These are phyloP conservation scores for Boletus subparvulus DNA, from an alignment of 768 basidiomycete species.

Conservation along the genomic window DNA sequence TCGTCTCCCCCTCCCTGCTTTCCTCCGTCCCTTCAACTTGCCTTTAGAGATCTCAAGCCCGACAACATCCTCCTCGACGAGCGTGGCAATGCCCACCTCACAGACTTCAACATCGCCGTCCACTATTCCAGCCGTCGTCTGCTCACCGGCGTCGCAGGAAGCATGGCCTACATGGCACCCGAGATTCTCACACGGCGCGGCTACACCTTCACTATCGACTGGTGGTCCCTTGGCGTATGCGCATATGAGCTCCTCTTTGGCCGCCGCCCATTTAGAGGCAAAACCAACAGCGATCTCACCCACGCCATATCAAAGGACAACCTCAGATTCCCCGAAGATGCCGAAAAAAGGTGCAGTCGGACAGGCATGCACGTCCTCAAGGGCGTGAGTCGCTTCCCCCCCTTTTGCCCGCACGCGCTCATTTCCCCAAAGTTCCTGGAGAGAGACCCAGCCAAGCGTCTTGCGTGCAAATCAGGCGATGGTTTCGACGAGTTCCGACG, in stretches of 20 bases:
- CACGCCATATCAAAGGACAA: constrained; percentile 88
- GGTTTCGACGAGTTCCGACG: constrained; percentile 75
- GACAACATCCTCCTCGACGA: constrained; percentile 98
- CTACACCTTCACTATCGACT: constrained; percentile 92
- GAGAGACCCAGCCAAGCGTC: constrained; percentile 73
- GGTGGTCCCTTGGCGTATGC: constrained; percentile 96
- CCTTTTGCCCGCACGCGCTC: constrained; percentile 14
- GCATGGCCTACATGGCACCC: constrained; percentile 99
- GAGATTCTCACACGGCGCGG: constrained; percentile 90
- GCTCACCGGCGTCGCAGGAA: constrained; percentile 89
- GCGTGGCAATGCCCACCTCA: constrained; percentile 92
- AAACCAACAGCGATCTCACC: constrained; percentile 90
- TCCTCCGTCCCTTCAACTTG: background rate
- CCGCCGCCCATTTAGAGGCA: constrained; percentile 87
- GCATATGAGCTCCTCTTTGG: constrained; percentile 92
- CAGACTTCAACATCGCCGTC: constrained; percentile 98
- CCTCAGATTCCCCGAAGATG: constrained; percentile 89
- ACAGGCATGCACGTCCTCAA: constrained; percentile 77
- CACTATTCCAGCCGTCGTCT: constrained; percentile 88
- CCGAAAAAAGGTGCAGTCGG: constrained; percentile 72
- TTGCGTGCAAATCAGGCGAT: constrained; percentile 82
- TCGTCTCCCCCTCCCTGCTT: constrained; percentile 22
- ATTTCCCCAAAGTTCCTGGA: constrained; percentile 69
- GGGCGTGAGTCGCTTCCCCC: constrained; percentile 53
- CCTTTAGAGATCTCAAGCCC: constrained; percentile 85